Evolutionary conservation across 768 basidiomycete species (phyloP).

Genomic region (Lentinula guzmanii): DNA sequence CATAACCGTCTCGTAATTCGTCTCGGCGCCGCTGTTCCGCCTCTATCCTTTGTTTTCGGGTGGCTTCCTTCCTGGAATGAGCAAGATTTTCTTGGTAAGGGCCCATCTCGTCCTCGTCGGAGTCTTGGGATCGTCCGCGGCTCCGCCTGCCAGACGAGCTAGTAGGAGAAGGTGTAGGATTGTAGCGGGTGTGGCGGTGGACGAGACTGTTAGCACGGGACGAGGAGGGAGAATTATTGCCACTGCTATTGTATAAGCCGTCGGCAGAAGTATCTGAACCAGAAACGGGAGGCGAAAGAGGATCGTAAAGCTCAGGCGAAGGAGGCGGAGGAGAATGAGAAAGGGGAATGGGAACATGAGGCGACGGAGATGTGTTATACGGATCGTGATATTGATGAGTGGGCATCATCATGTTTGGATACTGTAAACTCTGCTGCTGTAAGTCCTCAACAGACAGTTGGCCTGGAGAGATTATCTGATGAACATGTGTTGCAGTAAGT

Average conservation of each 20-base stretch:
- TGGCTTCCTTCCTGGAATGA: slow-evolving; percentile 77
- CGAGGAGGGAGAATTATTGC: slow-evolving; percentile 72
- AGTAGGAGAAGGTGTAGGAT: slow-evolving; percentile 77
- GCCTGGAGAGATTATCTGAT: slow-evolving; percentile 63
- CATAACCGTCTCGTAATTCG: slow-evolving; percentile 87
- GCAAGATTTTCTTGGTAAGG: slow-evolving; percentile 67
- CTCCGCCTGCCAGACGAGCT: slow-evolving; percentile 67
- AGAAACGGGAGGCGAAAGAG: slow-evolving; percentile 80
- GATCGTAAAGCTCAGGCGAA: slow-evolving; percentile 77
- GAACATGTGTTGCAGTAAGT: slow-evolving; percentile 47
- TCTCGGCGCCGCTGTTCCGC: slow-evolving; percentile 87
- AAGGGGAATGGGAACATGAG: slow-evolving; percentile 64
- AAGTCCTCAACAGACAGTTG: slow-evolving; percentile 62
- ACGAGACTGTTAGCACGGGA: slow-evolving; percentile 73
- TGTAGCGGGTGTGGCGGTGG: slow-evolving; percentile 68
- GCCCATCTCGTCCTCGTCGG: slow-evolving; percentile 74
- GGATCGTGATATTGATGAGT: slow-evolving; percentile 54
- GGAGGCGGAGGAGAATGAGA: slow-evolving; percentile 66
- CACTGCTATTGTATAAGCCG: slow-evolving; percentile 74
- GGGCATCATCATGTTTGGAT: slow-evolving; percentile 56
- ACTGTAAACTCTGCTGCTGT: slow-evolving; percentile 44
- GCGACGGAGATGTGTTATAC: slow-evolving; percentile 55
- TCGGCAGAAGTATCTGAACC: slow-evolving; percentile 87
- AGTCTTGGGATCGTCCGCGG: slow-evolving; percentile 69
- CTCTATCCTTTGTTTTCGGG: slow-evolving; percentile 78